These are phyloP conservation scores for Piper betle DNA, from an alignment of 164 flowering plant species.

Conservation along the genomic window DNA sequence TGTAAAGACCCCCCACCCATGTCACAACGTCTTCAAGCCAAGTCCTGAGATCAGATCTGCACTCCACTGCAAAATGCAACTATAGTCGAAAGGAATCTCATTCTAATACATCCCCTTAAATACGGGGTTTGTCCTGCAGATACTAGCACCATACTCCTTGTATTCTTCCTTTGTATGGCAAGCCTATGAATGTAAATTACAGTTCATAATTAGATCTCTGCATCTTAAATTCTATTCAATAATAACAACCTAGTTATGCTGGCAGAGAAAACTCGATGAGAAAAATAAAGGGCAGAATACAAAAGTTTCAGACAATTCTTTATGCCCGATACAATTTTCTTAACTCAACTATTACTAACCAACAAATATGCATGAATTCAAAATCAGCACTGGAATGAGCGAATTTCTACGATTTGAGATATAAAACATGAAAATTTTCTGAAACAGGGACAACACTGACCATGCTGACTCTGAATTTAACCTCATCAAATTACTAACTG, in stretches of 20 bases:
- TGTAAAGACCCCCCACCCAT: not conserved
- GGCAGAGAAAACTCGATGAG: not conserved
- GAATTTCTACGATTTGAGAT: no score
- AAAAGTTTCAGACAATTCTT: no score
- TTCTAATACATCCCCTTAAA: slow-evolving; percentile 85
- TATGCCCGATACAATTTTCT: no score
- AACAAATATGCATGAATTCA: no score
- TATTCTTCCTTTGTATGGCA: slow-evolving; percentile 98
- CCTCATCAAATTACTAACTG: no score
- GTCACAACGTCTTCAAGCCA: not conserved
- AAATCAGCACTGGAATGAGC: no score
- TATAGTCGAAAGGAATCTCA: not conserved
- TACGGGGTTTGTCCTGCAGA: slow-evolving; percentile 93
- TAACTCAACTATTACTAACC: no score
- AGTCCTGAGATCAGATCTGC: not conserved
- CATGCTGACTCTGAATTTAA: no score
- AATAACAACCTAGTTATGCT: not conserved
- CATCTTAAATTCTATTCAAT: not conserved
- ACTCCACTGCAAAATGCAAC: not conserved
- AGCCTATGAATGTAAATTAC: slow-evolving; percentile 35
- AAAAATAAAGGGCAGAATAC: not conserved
- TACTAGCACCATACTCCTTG: slow-evolving; percentile 95
- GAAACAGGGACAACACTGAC: no score
- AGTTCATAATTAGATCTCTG: not conserved
- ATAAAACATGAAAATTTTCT: no score